Percentiles rank a stretch among this genome's conserved stretches.
These are phyloP conservation scores for Vaccinium vitisidaea DNA, from an alignment of 148 eudicot species.

Conservation along the genomic window DNA sequence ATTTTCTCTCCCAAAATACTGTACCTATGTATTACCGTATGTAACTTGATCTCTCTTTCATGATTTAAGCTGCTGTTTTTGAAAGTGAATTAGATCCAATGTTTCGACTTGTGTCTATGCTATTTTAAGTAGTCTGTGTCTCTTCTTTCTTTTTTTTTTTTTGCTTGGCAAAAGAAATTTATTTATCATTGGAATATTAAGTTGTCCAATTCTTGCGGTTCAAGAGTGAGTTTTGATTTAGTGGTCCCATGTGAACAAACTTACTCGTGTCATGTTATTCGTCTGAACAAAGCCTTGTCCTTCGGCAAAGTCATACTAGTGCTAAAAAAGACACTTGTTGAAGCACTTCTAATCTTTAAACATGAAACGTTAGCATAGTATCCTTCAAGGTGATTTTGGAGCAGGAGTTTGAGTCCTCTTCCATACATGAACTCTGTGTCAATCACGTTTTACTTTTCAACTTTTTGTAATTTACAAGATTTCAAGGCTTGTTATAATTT, in stretches of 20 bases:
- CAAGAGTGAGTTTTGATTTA: background rate
- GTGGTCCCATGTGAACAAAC: background rate
- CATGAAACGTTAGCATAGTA: background rate
- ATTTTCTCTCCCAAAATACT: background rate
- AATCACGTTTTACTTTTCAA: background rate
- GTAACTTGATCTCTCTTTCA: background rate
- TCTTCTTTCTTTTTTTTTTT: too few species aligned
- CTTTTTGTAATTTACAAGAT: background rate
- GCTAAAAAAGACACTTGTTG: background rate
- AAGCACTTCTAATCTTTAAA: background rate
- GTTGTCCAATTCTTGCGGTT: background rate
- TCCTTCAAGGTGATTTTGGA: slow-evolving; percentile 1
- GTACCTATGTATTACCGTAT: background rate
- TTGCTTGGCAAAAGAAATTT: too few species aligned
- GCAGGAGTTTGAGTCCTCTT: background rate
- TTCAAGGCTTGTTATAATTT: background rate
- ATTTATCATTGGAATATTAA: too few species aligned
- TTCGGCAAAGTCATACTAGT: background rate
- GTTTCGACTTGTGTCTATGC: background rate
- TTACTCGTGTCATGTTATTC: background rate
- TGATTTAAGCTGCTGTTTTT: background rate
- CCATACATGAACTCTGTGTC: background rate
- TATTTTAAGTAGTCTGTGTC: background rate
- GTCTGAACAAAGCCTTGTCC: background rate
- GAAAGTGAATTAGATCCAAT: background rate